phyloP scores from a whole-genome alignment of 2,329 filamentous ascomycete genomes.

The Beauveria medogensis region DNA sequence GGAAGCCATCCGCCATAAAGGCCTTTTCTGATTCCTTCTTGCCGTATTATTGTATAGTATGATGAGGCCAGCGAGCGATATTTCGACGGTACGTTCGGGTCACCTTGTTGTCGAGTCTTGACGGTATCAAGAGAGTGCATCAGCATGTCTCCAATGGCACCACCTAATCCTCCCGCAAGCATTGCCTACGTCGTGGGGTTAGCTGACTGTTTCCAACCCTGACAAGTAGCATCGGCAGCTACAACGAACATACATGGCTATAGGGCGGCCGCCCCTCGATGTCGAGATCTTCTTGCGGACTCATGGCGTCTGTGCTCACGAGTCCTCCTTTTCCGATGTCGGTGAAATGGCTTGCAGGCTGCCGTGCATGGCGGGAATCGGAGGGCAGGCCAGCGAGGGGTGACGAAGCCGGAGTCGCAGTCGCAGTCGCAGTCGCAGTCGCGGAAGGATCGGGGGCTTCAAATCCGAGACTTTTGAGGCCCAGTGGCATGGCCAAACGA shows the following conservation, averaged over 20 bases:
- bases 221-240: background rate
- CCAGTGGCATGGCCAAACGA: slow-evolving; percentile 10
- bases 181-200: slow-evolving; percentile 56
- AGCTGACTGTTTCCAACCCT: background rate
- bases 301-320: slow-evolving; percentile 24
- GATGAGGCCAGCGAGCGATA: slow-evolving; percentile 86
- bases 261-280: slow-evolving; percentile 37
- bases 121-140: slow-evolving; percentile 99
- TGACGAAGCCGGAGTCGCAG: background rate
- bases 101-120: slow-evolving; percentile 95
- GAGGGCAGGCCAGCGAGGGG: slow-evolving; percentile 1
- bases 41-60: slow-evolving; percentile 85
- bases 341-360: slow-evolving; percentile 19
- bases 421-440: slow-evolving; percentile 7
- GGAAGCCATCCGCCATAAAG: slow-evolving; percentile 92
- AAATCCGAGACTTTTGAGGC: slow-evolving; percentile 11
- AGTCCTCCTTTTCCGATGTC: slow-evolving; percentile 20
- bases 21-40: slow-evolving; percentile 80
- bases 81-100: slow-evolving; percentile 84
- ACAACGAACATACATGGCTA: slow-evolving; percentile 29
- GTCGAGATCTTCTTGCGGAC: slow-evolving; percentile 28
- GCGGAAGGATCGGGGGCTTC: slow-evolving; percentile 10
- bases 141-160: slow-evolving; percentile 88
- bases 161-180: slow-evolving; percentile 88
- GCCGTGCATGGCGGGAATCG: slow-evolving; percentile 26